Evolutionary conservation across 1,284 basidiomycete genomes (phyloP), one percentile per base, ranked within the genome.

Genomic region (Cutaneotrichosporon curvatum): DNA sequence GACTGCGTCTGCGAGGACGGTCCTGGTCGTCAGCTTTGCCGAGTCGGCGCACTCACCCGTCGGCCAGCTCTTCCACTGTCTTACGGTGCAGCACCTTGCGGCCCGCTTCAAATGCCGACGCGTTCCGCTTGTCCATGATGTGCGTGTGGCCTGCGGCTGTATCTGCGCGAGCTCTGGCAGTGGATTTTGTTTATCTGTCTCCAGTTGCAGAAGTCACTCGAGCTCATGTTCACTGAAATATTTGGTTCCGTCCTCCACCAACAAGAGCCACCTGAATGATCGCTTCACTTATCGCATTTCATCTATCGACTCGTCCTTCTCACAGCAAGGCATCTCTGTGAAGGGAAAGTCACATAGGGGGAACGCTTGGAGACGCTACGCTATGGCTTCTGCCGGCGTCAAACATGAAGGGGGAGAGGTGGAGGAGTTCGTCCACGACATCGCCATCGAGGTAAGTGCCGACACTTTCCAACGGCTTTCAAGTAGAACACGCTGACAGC

Each of bases 351-450:
- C n/a, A n/a, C n/a, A n/a, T n/a, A n/a, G n/a, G n/a, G n/a, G n/a
- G n/a, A n/a, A n/a, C n/a, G n/a, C n/a, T n/a, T n/a, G n/a, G n/a
- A n/a, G n/a, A n/a, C n/a, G n/a, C n/a, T n/a, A n/a, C n/a, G n/a
- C n/a, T n/a, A n/a, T n/a, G n/a, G n/a, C n/a, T n/a, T n/a, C n/a
- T n/a, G n/a, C n/a, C n/a, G n/a, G n/a, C n/a, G 19, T 33, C 12
- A 41, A 33, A n/a, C 30, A 22, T 19, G 19, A 37, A 12, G 34
- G 10, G 35, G 22, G 25, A 23, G 35, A 36, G 3, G 65, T 59
- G 45, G 49, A 81, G 47, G 75, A 78, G 15, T 88, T 87, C 63
- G 79, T 77, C 30, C 86, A 88, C 64, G 79, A 83, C 49, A 71
- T 87, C 30, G 86, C 86, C 18, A 84, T 87, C 54, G 68, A 71